A percentile compares a stretch with the other conserved stretches of the same genome.
phyloP scores from a whole-genome alignment of 2,329 filamentous ascomycete species.

The Ophiosphaerella korrae region DNA sequence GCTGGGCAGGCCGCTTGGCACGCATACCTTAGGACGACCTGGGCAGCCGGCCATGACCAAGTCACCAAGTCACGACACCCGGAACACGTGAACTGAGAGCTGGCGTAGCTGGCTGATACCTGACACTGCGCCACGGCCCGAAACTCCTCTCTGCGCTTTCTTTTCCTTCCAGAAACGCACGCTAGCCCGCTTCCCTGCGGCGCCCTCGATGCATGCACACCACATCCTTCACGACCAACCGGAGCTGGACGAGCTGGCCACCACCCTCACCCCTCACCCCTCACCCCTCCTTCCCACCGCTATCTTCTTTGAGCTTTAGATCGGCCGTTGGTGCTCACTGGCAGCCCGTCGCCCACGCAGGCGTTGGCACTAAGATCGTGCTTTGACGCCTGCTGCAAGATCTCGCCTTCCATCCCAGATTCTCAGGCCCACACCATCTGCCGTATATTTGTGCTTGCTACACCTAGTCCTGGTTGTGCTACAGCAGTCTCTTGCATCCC shows the following conservation, averaged over 20 bases:
- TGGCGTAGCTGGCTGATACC: too few species aligned
- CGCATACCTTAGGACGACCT: too few species aligned
- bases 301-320: not conserved
- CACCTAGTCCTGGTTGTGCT: not conserved
- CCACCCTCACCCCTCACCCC: not conserved
- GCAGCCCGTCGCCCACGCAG: not conserved
- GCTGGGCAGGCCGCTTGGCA: too few species aligned
- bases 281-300: too few species aligned
- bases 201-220: not conserved
- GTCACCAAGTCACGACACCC: too few species aligned
- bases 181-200: too few species aligned
- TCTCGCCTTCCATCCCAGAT: not conserved
- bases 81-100: too few species aligned
- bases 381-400: not conserved
- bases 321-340: not conserved
- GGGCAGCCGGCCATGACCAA: too few species aligned
- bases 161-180: too few species aligned
- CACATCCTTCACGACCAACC: not conserved
- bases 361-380: slow-evolving; percentile 1
- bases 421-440: too few species aligned
- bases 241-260: not conserved
- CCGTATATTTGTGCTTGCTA: not conserved
- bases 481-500: slow-evolving; percentile 6
- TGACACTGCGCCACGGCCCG: too few species aligned
- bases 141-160: too few species aligned